Evolutionary conservation across 2,329 filamentous ascomycete species (phyloP), one percentile per base, ranked within the genome.

Genomic region (Xylariaceae sp.): DNA sequence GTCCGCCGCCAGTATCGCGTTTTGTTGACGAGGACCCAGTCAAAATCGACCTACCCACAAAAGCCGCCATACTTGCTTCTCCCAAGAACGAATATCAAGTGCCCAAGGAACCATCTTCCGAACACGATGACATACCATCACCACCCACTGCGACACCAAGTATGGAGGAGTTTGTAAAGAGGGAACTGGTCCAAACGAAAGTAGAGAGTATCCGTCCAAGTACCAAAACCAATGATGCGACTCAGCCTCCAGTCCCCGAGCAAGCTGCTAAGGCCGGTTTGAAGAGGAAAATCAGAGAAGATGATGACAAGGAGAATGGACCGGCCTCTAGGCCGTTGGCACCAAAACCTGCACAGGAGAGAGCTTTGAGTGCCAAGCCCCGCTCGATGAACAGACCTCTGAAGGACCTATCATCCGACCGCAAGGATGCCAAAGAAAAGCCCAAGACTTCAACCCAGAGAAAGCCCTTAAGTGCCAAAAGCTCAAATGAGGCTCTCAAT

Each of bases 1-100:
- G 83, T 0, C 76, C 80, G 3, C 79, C 79, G 4, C 76, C 78
- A 1, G 67, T 78, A 34, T 81, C 77, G 8, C 69, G 74, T 42
- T 78, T 74, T 48, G 71, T 80, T n/a, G 72, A 80, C 28, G 69
- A 74, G 39, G 74, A 79, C 37, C 69, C 71, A 1, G 64, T 75
- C 24, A 76, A 79, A 50, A 61, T 73, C 42, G 72, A 78, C 48
- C 69, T 78, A 4, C 71, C 75, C 2, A 61, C 52, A 7, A 54
- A 51, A 24, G 19, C 43, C 2, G 31, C 45, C 17, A 36, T 41
- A 33, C 41, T 47, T 17, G 30, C 30, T 17, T n/a, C 30, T 6
- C 30, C 13, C 6, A 17, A n/a, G 6, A 32, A 7, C 16, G 15
- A 32, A n/a, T n/a, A 6, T n/a, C 6, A 13, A 6, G 11, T 11